phyloP scores from a whole-genome alignment of 1,284 basidiomycete genomes.

The Trichosporon ovoides region DNA sequence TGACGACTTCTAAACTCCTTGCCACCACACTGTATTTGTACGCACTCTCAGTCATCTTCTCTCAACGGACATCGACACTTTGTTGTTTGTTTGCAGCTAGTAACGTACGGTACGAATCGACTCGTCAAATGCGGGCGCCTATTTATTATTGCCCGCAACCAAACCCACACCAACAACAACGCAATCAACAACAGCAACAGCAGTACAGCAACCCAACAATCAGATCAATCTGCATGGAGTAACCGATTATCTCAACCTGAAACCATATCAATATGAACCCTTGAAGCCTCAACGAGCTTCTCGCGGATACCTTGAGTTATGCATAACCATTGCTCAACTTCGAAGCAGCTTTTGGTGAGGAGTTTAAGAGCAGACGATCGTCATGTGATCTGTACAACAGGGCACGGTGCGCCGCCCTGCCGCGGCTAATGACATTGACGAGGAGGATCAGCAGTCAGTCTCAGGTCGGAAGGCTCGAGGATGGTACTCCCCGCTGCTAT shows the following conservation, averaged over 20 bases:
- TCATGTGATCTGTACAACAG: too few species aligned
- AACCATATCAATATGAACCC: neutral
- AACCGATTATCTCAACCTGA: neutral
- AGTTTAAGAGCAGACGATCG: too few species aligned
- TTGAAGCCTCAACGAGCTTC: neutral
- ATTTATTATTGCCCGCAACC: slow-evolving; percentile 2
- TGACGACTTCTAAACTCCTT: slow-evolving; percentile 37
- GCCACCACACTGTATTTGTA: neutral
- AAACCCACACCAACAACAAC: neutral
- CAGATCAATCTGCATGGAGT: slow-evolving; percentile 6
- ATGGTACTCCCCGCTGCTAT: too few species aligned
- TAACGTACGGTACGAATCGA: slow-evolving; percentile 6
- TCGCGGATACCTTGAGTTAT: neutral
- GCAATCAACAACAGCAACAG: neutral
- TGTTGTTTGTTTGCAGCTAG: slow-evolving; percentile 1
- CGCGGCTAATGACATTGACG: too few species aligned
- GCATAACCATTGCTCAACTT: slow-evolving; percentile 2
- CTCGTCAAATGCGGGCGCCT: neutral
- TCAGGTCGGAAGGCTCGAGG: too few species aligned
- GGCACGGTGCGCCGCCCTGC: too few species aligned
- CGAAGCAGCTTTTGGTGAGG: too few species aligned
- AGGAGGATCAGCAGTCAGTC: too few species aligned
- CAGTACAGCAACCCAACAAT: neutral
- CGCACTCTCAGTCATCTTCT: neutral
- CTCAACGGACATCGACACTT: neutral